phyloP scores from a whole-genome alignment of 1,284 basidiomycete genomes.

The Ceratorhiza oryzae-sativae region DNA sequence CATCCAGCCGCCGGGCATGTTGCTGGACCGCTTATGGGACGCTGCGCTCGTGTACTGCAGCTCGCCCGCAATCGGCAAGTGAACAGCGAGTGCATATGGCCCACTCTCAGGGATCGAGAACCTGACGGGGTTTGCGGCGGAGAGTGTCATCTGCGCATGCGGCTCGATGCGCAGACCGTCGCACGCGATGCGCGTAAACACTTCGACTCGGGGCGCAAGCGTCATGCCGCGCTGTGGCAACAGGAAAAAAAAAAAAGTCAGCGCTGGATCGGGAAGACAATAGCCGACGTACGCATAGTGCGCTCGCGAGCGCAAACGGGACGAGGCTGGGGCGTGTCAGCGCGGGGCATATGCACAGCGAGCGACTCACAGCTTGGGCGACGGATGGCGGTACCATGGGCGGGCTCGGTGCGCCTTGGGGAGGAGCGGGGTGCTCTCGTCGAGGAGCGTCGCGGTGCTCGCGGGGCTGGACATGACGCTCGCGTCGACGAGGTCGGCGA shows the following conservation, averaged over 20 bases:
- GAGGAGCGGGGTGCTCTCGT: conserved; percentile 27
- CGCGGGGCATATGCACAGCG: neutral
- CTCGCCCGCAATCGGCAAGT: neutral
- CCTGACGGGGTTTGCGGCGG: conserved; percentile 20
- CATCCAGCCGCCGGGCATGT: conserved; percentile 56
- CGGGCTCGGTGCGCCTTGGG: neutral
- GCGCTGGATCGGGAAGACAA: conserved; percentile 1
- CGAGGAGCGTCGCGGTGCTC: conserved; percentile 2
- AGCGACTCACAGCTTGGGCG: conserved; percentile 23
- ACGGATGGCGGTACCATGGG: conserved; percentile 25
- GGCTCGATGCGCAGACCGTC: conserved; percentile 57
- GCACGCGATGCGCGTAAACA: conserved; percentile 79
- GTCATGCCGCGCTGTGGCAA: conserved; percentile 81
- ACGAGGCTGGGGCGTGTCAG: conserved; percentile 62
- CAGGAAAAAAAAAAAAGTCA: conserved; percentile 37
- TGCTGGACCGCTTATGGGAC: conserved; percentile 41
- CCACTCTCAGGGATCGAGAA: conserved; percentile 50
- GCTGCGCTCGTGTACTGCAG: conserved; percentile 23
- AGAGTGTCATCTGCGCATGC: conserved; percentile 45
- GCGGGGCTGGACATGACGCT: conserved; percentile 2
- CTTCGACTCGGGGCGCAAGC: conserved; percentile 74
- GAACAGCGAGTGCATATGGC: no score
- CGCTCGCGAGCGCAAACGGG: conserved; percentile 71
- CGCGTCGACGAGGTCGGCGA: conserved; percentile 6
- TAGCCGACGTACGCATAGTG: conserved; percentile 63